A percentile compares a stretch with the other conserved stretches of the same genome.
phyloP scores from a whole-genome alignment of 2,329 filamentous ascomycete genomes.

The Fusarium udum region DNA sequence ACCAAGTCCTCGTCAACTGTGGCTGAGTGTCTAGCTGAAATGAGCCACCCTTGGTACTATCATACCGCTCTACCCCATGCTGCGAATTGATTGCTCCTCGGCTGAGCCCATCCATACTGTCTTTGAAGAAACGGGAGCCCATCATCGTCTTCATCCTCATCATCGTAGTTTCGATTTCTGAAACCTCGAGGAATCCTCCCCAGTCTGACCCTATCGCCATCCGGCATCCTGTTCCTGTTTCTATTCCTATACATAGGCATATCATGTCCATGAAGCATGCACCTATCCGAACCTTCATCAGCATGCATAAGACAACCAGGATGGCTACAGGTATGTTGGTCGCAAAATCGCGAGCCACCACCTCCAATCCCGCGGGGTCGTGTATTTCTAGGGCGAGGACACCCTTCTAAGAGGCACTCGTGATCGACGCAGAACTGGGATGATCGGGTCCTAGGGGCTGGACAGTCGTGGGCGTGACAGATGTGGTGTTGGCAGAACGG shows the following conservation, averaged over 20 bases:
- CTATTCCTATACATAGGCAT: not conserved
- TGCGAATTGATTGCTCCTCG: slow-evolving; percentile 25
- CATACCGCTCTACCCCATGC: slow-evolving; percentile 31
- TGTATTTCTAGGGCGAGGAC: slow-evolving; percentile 16
- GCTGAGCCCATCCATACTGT: slow-evolving; percentile 29
- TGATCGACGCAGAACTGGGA: slow-evolving; percentile 35
- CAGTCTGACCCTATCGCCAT: not conserved
- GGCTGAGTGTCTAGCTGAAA: not conserved
- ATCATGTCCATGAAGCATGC: slow-evolving; percentile 22
- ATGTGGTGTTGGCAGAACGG: slow-evolving; percentile 36
- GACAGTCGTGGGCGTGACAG: slow-evolving; percentile 39
- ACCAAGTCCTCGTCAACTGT: not conserved
- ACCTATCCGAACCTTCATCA: slow-evolving; percentile 20
- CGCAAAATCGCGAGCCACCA: slow-evolving; percentile 26
- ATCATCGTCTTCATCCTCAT: not conserved
- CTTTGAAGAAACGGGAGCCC: slow-evolving; percentile 2
- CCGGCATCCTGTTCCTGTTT: not conserved
- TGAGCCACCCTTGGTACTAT: not conserved
- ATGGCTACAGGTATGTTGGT: slow-evolving; percentile 32
- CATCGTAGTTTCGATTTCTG: not conserved
- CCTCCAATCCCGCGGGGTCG: not conserved
- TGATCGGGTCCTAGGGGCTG: slow-evolving; percentile 7
- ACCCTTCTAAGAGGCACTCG: slow-evolving; percentile 27
- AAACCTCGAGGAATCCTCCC: not conserved
- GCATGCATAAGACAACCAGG: slow-evolving; percentile 29